Percentiles rank a stretch among this genome's conserved stretches.
These are phyloP conservation scores for Rhodomyrtus tomentosa DNA, from an alignment of 345 rosid species.

Conservation along the genomic window DNA sequence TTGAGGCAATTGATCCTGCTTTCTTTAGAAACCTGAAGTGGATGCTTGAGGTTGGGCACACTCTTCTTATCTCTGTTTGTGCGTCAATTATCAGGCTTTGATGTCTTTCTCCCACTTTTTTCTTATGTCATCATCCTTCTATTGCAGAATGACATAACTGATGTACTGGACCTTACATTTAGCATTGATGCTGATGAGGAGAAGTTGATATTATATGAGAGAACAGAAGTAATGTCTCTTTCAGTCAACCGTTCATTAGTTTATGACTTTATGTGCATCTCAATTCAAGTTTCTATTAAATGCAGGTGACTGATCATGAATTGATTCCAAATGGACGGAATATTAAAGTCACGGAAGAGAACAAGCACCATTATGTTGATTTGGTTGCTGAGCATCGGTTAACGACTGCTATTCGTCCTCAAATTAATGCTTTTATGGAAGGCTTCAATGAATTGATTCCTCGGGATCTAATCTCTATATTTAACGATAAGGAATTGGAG, in stretches of 20 bases:
- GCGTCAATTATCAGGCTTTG: not conserved
- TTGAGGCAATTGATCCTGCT: conserved; percentile 96
- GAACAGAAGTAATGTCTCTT: conserved; percentile 41
- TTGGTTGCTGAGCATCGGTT: conserved; percentile 80
- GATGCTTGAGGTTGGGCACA: conserved; percentile 81
- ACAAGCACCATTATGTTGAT: conserved; percentile 89
- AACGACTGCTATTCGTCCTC: conserved; percentile 97
- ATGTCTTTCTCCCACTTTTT: not conserved
- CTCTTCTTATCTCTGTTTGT: not conserved
- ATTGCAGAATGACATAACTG: conserved; percentile 81
- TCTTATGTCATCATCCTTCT: conserved; percentile 1
- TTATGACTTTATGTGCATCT: not conserved
- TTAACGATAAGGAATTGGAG: conserved; percentile 91
- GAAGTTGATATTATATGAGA: conserved; percentile 74
- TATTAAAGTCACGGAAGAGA: conserved; percentile 88
- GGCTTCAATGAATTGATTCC: conserved; percentile 77
- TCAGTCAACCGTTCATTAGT: not conserved
- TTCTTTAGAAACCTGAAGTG: conserved; percentile 83
- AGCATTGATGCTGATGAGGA: conserved; percentile 99
- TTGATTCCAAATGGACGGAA: conserved; percentile 86
- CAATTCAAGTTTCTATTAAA: not conserved
- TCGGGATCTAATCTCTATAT: conserved; percentile 72
- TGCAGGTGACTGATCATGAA: conserved; percentile 92
- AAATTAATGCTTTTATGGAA: conserved; percentile 82
- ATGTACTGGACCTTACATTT: conserved; percentile 75